Conservation (phyloP, 192 early-diverging fungal species). For the Paraglomus brasilianum region DNA sequence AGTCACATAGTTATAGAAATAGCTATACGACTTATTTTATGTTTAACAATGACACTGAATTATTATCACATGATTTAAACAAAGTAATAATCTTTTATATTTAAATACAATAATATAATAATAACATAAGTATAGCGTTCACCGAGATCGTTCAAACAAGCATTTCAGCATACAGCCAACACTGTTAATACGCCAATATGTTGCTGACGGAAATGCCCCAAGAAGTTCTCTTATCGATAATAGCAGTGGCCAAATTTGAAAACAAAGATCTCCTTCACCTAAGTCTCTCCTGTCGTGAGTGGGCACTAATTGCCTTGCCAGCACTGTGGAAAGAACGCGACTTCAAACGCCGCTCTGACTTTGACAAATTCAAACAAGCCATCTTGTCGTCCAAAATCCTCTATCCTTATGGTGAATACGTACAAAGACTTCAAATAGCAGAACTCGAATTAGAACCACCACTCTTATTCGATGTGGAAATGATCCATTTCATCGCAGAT, state of each 20-base stretch:
- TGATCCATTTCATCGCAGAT: slow-evolving; percentile 20
- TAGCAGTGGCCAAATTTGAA: background rate
- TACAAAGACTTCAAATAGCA: slow-evolving; percentile 5
- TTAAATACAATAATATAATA: no score
- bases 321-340: slow-evolving; percentile 7
- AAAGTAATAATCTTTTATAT: no score
- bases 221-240: background rate
- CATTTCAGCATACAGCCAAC: no score
- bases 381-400: slow-evolving; percentile 3
- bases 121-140: no score
- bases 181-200: no score
- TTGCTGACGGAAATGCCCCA: background rate
- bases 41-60: no score
- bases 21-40: no score
- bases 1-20: no score
- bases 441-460: slow-evolving; percentile 12
- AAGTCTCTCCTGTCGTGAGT: slow-evolving; percentile 17
- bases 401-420: slow-evolving; percentile 18
- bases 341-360: background rate
- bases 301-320: background rate
- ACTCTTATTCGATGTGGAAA: slow-evolving; percentile 9
- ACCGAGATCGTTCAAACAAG: no score
- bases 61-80: no score
- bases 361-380: background rate
- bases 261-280: background rate